Evolutionary conservation across 805 yeast genomes (phyloP).

Genomic region (Ogataea allantospora): DNA sequence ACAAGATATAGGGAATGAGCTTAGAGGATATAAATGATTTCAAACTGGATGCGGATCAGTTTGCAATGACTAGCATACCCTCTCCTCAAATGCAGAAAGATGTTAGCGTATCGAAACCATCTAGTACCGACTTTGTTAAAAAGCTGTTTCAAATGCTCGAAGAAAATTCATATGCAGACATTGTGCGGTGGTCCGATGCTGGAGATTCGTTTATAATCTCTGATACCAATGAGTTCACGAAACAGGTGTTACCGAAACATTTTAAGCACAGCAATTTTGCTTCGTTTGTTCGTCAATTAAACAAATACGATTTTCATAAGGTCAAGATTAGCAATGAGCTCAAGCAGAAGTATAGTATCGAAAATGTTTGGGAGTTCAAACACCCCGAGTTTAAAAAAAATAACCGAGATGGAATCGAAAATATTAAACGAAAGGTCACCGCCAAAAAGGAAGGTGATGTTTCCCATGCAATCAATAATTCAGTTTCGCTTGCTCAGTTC

Average conservation of each 20-base stretch:
- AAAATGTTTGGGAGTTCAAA: conserved; percentile 77
- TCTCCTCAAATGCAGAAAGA: conserved; percentile 6
- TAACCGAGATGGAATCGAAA: conserved; percentile 76
- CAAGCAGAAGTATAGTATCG: conserved; percentile 69
- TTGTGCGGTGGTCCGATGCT: conserved; percentile 82
- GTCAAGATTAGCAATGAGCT: conserved; percentile 70
- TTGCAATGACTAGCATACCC: background rate
- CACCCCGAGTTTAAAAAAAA: conserved; percentile 84
- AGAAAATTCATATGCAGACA: conserved; percentile 66
- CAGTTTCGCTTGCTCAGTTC: conserved; percentile 26
- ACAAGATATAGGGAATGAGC: conserved; percentile 3
- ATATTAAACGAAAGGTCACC: conserved; percentile 82
- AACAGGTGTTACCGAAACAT: conserved; percentile 83
- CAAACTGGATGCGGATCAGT: conserved; percentile 7
- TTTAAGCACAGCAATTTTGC: conserved; percentile 96
- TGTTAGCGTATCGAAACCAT: conserved; percentile 6
- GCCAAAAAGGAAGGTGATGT: conserved; percentile 31
- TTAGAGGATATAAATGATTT: conserved; percentile 9
- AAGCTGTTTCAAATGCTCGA: conserved; percentile 83
- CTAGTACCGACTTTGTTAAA: conserved; percentile 62
- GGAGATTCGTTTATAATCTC: conserved; percentile 88
- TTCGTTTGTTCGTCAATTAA: conserved; percentile 89
- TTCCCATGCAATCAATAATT: conserved; percentile 7
- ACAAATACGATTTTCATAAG: conserved; percentile 97
- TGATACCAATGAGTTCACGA: conserved; percentile 88